These are phyloP conservation scores for Candida cerambycidarum DNA, from an alignment of 805 yeast genomes.

Conservation along the genomic window DNA sequence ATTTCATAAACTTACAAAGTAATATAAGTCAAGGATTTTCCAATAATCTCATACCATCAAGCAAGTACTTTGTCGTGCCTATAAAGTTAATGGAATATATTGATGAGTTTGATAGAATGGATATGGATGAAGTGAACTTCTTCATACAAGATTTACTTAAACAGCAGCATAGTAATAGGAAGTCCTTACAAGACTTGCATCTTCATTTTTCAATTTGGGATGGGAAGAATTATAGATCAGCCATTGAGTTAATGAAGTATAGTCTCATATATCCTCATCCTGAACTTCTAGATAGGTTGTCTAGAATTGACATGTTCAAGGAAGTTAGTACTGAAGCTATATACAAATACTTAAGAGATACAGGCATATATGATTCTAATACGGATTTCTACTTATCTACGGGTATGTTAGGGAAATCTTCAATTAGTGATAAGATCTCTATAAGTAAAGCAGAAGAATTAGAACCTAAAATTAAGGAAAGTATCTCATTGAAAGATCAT, in stretches of 20 bases:
- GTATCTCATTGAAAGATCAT: not conserved
- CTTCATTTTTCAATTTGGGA: slow-evolving; percentile 32
- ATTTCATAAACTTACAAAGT: slow-evolving; percentile 11
- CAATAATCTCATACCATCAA: slow-evolving; percentile 23
- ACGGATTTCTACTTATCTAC: slow-evolving; percentile 13
- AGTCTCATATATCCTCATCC: slow-evolving; percentile 35
- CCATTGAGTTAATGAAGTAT: slow-evolving; percentile 30
- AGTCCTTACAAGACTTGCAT: slow-evolving; percentile 26
- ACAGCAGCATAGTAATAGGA: slow-evolving; percentile 17
- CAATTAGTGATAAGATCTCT: slow-evolving; percentile 9
- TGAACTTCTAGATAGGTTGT: not conserved
- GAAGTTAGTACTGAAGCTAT: not conserved
- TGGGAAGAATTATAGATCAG: slow-evolving; percentile 22
- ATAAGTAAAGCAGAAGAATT: slow-evolving; percentile 21
- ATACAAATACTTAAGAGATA: not conserved
- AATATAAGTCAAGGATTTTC: slow-evolving; percentile 26
- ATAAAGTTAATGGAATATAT: slow-evolving; percentile 13
- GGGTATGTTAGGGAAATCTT: slow-evolving; percentile 8
- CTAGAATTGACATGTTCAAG: slow-evolving; percentile 5
- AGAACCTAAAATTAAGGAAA: slow-evolving; percentile 5
- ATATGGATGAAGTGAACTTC: slow-evolving; percentile 21
- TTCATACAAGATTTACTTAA: slow-evolving; percentile 18
- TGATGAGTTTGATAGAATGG: slow-evolving; percentile 10
- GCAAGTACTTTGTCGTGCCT: slow-evolving; percentile 27
- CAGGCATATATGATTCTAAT: slow-evolving; percentile 7